These are phyloP conservation scores for Solanum tarijense DNA, from an alignment of 257 asterid genomes.

Conservation along the genomic window DNA sequence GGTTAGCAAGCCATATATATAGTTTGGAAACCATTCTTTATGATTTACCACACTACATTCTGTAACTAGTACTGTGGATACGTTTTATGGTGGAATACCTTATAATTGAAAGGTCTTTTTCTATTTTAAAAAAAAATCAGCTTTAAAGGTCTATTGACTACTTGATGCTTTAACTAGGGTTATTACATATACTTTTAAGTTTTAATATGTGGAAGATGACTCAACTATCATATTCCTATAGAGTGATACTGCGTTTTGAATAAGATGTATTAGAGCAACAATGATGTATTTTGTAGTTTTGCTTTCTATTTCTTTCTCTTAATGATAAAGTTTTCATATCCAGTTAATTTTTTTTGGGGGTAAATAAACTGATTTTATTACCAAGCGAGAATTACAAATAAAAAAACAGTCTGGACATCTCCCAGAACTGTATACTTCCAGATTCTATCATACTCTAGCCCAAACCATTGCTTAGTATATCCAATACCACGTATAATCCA, in stretches of 20 bases:
- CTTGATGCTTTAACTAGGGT: not conserved
- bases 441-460: not conserved
- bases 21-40: not conserved
- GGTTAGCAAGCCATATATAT: not conserved
- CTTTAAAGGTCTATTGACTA: not conserved
- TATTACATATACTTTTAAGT: not conserved
- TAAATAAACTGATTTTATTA: not conserved
- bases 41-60: not conserved
- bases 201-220: not conserved
- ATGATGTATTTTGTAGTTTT: not conserved
- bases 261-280: not conserved
- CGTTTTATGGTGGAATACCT: not conserved
- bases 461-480: not conserved
- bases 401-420: not conserved
- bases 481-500: not conserved
- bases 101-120: not conserved
- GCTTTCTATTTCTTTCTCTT: not conserved
- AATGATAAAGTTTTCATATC: not conserved
- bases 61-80: not conserved
- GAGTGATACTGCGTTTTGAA: not conserved
- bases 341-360: not conserved
- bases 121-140: not conserved
- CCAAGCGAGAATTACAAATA: not conserved
- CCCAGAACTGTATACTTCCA: not conserved
- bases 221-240: not conserved